A percentile compares a stretch with the other conserved stretches of the same genome.
Conservation (phyloP, 2,329 filamentous ascomycete genomes). For the Talaromyces sp. region DNA sequence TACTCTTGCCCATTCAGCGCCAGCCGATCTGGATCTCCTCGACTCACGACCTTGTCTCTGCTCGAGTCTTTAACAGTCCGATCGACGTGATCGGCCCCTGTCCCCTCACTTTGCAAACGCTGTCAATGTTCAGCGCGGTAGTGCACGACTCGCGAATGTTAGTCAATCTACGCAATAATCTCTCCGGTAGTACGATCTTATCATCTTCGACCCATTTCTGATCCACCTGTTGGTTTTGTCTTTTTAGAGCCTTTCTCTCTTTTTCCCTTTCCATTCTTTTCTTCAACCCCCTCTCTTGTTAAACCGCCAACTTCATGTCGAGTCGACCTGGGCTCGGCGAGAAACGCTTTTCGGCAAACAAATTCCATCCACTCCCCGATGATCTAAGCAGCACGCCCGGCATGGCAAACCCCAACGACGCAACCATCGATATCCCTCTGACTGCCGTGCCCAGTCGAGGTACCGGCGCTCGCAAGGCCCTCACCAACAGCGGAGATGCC, state of each 20-base stretch:
- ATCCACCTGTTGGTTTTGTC: not conserved
- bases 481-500: constrained; percentile 19
- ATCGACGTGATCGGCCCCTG: not conserved
- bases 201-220: not conserved
- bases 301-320: constrained; percentile 20
- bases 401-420: constrained; percentile 47
- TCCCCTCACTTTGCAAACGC: not conserved
- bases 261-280: not conserved
- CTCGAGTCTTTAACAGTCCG: not conserved
- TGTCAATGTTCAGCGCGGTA: not conserved
- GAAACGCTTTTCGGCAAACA: constrained; percentile 41
- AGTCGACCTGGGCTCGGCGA: constrained; percentile 28
- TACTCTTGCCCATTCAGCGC: not conserved
- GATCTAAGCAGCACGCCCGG: constrained; percentile 21
- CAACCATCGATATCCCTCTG: constrained; percentile 58
- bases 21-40: not conserved
- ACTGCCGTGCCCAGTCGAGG: constrained; percentile 48
- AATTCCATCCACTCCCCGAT: constrained; percentile 39
- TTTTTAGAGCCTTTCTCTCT: not conserved
- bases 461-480: constrained; percentile 39
- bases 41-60: not conserved
- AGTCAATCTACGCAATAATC: not conserved
- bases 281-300: not conserved
- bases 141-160: not conserved
- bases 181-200: not conserved